phyloP scores from a whole-genome alignment of 2,329 filamentous ascomycete species.

The Colletotrichum musae region DNA sequence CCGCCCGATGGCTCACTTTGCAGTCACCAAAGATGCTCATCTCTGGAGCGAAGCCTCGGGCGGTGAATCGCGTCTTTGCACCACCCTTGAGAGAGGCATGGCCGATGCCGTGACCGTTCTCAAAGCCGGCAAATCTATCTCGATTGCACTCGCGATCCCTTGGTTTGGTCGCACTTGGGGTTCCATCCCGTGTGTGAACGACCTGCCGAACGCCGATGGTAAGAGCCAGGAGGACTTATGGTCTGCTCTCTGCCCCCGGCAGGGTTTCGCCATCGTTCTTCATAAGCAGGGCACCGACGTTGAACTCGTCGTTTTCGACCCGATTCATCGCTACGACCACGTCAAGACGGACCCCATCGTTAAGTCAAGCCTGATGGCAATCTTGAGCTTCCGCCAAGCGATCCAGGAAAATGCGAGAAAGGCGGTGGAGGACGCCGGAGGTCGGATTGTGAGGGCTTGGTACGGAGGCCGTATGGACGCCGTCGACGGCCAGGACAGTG shows the following conservation, averaged over 20 bases:
- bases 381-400: not conserved
- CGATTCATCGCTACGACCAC: not conserved
- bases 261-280: not conserved
- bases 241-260: not conserved
- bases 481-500: not conserved
- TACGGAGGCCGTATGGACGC: constrained; percentile 11
- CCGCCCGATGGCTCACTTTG: too few relatives aligned
- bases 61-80: not conserved
- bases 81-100: not conserved
- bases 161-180: constrained; percentile 16
- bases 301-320: constrained; percentile 7
- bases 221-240: constrained; percentile 1
- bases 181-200: not conserved
- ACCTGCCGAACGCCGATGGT: not conserved
- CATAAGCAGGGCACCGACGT: not conserved
- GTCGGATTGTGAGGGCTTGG: not conserved
- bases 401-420: not conserved
- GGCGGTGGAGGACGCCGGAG: not conserved
- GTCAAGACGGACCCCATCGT: not conserved
- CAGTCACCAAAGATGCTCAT: accelerated
- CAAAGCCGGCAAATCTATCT: not conserved
- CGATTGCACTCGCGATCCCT: not conserved
- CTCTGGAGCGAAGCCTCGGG: not conserved
- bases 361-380: not conserved
- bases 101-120: not conserved